A percentile compares a stretch with the other conserved stretches of the same genome.
Conservation (phyloP, 2,329 filamentous ascomycete genomes). For the Colletotrichum eremochloae region DNA sequence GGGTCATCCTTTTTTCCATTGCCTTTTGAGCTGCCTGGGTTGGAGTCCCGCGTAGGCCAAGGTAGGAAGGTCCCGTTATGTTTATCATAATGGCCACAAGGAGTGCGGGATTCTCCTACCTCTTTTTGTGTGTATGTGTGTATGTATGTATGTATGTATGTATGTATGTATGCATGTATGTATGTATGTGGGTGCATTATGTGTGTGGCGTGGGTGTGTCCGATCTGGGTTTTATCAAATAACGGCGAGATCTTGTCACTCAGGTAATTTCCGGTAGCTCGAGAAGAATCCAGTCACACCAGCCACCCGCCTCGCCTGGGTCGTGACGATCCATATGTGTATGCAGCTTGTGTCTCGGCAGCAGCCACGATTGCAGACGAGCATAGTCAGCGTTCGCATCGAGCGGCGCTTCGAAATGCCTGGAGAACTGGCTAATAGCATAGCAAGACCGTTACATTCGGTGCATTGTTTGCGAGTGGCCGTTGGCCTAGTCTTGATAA, state of each 20-base stretch:
- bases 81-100: slow-evolving; percentile 14
- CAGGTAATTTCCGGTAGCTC: slow-evolving; percentile 4
- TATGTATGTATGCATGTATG: background rate
- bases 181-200: background rate
- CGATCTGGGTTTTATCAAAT: slow-evolving; percentile 39
- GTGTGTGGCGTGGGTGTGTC: background rate
- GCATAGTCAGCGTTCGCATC: background rate
- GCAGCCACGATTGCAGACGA: background rate
- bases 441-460: background rate
- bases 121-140: background rate
- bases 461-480: background rate
- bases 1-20: background rate
- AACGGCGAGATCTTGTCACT: slow-evolving; percentile 33
- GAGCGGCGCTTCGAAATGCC: background rate
- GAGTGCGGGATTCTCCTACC: background rate
- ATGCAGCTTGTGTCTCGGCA: background rate
- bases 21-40: background rate
- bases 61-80: background rate
- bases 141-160: background rate
- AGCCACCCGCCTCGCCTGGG: slow-evolving; percentile 29
- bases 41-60: background rate
- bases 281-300: slow-evolving; percentile 8
- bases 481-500: background rate
- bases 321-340: slow-evolving; percentile 19
- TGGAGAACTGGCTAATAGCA: background rate